Evolutionary conservation across 352 stramenopile genomes (phyloP).

Genomic region (Albugo laibachii): DNA sequence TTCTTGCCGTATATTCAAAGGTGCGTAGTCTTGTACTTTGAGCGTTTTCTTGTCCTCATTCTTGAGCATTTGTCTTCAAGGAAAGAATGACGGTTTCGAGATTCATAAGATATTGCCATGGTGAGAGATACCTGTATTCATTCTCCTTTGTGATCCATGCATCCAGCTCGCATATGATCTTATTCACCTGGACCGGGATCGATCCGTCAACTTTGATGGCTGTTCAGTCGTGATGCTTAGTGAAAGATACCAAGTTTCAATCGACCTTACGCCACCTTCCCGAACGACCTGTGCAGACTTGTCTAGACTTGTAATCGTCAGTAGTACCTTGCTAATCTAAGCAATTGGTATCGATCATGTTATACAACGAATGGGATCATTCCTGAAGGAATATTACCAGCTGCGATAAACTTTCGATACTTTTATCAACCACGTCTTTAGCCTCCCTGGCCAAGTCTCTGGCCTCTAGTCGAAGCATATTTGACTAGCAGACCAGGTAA

Average conservation of each 20-base stretch:
- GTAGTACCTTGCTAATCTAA: too few relatives aligned
- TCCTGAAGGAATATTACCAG: too few relatives aligned
- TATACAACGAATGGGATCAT: too few relatives aligned
- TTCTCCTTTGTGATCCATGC: conserved; percentile 76
- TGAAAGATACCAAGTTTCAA: background rate
- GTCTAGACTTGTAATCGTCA: background rate
- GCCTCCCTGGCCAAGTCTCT: conserved; percentile 33
- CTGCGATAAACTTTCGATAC: too few relatives aligned
- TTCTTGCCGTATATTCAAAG: conserved; percentile 59
- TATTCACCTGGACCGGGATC: background rate
- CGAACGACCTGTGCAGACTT: conserved; percentile 31
- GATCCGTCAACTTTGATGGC: background rate
- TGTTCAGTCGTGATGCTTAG: background rate
- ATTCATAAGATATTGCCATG: background rate
- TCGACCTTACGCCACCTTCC: conserved; percentile 15
- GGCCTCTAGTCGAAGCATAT: conserved; percentile 70
- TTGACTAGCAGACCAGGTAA: conserved; percentile 20
- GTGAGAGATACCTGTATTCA: conserved; percentile 41
- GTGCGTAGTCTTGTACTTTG: conserved; percentile 45
- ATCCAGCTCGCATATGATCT: conserved; percentile 15
- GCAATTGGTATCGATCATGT: too few relatives aligned
- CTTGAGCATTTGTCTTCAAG: conserved; percentile 52
- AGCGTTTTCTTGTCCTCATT: conserved; percentile 78
- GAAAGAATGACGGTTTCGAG: background rate
- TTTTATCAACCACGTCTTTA: conserved; percentile 32